phyloP scores from a whole-genome alignment of 2,329 filamentous ascomycete genomes.

The Cladophialophora psammophila region DNA sequence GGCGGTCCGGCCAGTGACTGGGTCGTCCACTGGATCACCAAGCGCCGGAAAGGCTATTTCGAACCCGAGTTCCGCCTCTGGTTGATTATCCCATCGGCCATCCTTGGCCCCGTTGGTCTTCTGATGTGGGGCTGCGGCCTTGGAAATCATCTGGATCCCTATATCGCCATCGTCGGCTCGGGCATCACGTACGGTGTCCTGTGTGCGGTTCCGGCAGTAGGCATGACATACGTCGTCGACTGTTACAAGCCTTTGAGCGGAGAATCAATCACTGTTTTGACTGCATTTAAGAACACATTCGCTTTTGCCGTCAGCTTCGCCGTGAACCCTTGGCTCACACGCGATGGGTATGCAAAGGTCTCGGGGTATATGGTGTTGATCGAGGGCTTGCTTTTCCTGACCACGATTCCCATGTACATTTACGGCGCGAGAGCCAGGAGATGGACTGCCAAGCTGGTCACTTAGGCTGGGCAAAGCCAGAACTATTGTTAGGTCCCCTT shows the following conservation, averaged over 20 bases:
- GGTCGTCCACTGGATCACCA: constrained; percentile 45
- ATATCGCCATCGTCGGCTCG: constrained; percentile 16
- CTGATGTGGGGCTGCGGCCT: constrained; percentile 18
- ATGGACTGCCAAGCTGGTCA: constrained; percentile 17
- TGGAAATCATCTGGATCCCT: constrained; percentile 4
- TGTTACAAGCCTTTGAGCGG: constrained; percentile 19
- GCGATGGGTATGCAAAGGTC: constrained; percentile 18
- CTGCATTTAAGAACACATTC: constrained; percentile 12
- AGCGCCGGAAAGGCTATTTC: constrained; percentile 55
- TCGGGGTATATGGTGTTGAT: constrained; percentile 26
- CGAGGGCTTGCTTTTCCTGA: constrained; percentile 15
- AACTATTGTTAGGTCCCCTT: too few species aligned
- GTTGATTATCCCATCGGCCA: constrained; percentile 23
- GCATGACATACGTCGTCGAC: constrained; percentile 28
- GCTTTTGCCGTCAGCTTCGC: constrained; percentile 25
- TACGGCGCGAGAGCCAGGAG: constrained; percentile 14
- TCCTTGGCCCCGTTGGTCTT: constrained; percentile 22
- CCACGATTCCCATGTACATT: constrained; percentile 23
- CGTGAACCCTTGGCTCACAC: constrained; percentile 20
- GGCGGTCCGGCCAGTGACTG: constrained; percentile 21
- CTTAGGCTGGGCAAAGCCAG: too few species aligned
- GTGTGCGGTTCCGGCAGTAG: constrained; percentile 22
- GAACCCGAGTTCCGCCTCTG: constrained; percentile 60
- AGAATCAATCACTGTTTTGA: constrained; percentile 17
- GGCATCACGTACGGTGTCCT: constrained; percentile 21